phyloP scores from a whole-genome alignment of 352 stramenopile genomes.

The Pythium inflatum region DNA sequence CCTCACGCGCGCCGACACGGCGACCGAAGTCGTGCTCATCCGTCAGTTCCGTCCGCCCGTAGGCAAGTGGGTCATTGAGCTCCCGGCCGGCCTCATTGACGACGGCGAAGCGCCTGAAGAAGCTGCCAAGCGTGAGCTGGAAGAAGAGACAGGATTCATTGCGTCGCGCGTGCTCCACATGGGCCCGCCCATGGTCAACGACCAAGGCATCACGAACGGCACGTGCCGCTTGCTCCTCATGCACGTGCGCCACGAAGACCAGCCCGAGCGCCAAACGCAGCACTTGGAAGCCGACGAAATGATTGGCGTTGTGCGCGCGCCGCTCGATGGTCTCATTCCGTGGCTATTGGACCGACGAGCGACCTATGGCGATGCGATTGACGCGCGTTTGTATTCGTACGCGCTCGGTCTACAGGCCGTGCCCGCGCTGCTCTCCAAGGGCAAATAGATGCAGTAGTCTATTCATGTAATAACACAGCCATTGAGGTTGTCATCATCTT shows the following conservation, averaged over 20 bases:
- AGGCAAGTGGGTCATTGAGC: constrained; percentile 87
- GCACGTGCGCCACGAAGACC: constrained; percentile 46
- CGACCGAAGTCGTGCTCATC: constrained; percentile 74
- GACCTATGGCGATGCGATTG: constrained; percentile 50
- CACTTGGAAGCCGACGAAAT: constrained; percentile 73
- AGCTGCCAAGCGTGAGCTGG: constrained; percentile 83
- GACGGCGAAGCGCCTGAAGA: constrained; percentile 65
- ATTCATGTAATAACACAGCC: constrained; percentile 41
- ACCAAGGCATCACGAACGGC: constrained; percentile 81
- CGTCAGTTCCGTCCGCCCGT: constrained; percentile 91
- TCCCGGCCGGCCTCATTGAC: constrained; percentile 93
- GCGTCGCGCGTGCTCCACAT: constrained; percentile 70
- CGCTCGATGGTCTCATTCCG: constrained; percentile 63
- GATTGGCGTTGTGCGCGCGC: constrained; percentile 66
- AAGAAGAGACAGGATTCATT: constrained; percentile 90
- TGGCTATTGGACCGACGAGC: constrained; percentile 54
- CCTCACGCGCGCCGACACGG: constrained; percentile 40
- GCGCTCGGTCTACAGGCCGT: constrained; percentile 53
- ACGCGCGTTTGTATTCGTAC: constrained; percentile 65
- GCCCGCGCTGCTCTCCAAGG: constrained; percentile 7
- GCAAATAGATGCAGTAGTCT: background rate
- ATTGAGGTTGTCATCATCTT: constrained; percentile 29
- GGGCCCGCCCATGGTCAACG: constrained; percentile 78
- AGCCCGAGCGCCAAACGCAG: constrained; percentile 41
- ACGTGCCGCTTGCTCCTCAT: constrained; percentile 69